Percentiles rank a stretch among this genome's conserved stretches.
phyloP scores from a whole-genome alignment of 2,329 filamentous ascomycete genomes.

The Talaromyces verruculosus region DNA sequence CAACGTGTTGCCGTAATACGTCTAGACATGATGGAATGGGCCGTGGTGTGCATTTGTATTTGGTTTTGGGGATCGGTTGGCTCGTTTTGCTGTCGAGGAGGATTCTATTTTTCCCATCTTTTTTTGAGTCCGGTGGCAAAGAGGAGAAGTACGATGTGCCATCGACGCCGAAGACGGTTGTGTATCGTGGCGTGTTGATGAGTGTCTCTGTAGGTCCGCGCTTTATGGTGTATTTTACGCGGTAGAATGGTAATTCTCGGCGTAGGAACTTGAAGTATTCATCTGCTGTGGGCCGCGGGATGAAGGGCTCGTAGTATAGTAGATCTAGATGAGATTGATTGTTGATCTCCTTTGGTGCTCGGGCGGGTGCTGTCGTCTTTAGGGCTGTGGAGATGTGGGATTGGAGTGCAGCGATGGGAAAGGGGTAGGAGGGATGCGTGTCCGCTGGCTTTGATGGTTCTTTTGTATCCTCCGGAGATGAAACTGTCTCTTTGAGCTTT shows the following conservation, averaged over 20 bases:
- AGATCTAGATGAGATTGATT: constrained; percentile 71
- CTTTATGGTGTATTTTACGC: constrained; percentile 71
- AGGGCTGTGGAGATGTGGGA: constrained; percentile 33
- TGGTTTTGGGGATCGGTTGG: constrained; percentile 42
- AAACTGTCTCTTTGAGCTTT: constrained; percentile 31
- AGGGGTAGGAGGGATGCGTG: constrained; percentile 55
- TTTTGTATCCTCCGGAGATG: background rate
- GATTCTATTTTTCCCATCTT: constrained; percentile 10
- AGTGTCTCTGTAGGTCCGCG: constrained; percentile 62
- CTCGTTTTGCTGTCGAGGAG: constrained; percentile 47
- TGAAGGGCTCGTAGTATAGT: constrained; percentile 72
- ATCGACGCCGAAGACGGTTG: constrained; percentile 61
- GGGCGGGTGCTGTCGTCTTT: constrained; percentile 46
- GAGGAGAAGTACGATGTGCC: constrained; percentile 61
- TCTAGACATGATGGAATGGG: constrained; percentile 72
- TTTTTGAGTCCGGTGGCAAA: constrained; percentile 4
- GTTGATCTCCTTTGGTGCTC: constrained; percentile 58
- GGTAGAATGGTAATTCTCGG: constrained; percentile 70
- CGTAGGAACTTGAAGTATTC: constrained; percentile 70
- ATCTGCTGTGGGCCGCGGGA: constrained; percentile 57
- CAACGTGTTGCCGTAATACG: constrained; percentile 60
- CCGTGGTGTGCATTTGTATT: constrained; percentile 57
- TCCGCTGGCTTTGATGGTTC: constrained; percentile 28
- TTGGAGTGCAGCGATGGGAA: constrained; percentile 52
- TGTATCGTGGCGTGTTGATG: constrained; percentile 63